Base-by-base conservation (phyloP, 352 stramenopile species). In the Globisporangium parvum region DNA sequence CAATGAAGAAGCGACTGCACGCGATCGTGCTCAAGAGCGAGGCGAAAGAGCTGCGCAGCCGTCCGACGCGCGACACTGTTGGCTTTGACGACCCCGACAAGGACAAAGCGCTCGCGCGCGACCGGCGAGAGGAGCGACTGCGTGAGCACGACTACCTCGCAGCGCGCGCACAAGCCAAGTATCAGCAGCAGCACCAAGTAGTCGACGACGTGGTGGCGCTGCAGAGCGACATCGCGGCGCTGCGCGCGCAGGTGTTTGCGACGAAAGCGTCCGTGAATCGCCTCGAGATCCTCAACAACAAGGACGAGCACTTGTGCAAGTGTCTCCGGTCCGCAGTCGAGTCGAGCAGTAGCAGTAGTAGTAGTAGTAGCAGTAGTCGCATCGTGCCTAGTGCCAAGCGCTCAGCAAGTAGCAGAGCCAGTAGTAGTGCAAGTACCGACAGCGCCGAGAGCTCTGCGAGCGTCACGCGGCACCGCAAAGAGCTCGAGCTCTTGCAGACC, bases 141-240 rank as follows among this genome's bases (percentile, higher is more conserved):
- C 55, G 73, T 5, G 80, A 91, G 40, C 69, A 88, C 10, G 77
- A 91, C 46, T 86, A 70, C 50, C 17, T 79, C 15, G 71, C 80
- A 62, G 63, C 80, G 53, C 77, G 82, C 47, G 75, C 80, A 1
- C 77, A 88, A 46, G 70, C 66, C 31, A 80, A 73, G 48, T 91
- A 91, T 37, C 65, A 76, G 20, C 62, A 78, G 40, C 73, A 88
- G 53, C 71, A 71, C 53, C 50, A 75, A 54, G 56, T 81, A 2
- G 71, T 86, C 0, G 70, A 82, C 1, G 58, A 82, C n/a, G 73
- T 87, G 11, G 72, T 72, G 60, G 61, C 51, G 31, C 61, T 90
- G 17, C 77, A 90, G 52, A 62, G 69, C 21, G 45, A 71, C 1
- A 60, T 86, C 6, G 63, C 68, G 1, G 55, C 67, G 8, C 61